Evolutionary conservation across 1,139 yeast genomes (phyloP), one percentile per base, ranked within the genome.

Genomic region (Saccharomyces hybrid): DNA sequence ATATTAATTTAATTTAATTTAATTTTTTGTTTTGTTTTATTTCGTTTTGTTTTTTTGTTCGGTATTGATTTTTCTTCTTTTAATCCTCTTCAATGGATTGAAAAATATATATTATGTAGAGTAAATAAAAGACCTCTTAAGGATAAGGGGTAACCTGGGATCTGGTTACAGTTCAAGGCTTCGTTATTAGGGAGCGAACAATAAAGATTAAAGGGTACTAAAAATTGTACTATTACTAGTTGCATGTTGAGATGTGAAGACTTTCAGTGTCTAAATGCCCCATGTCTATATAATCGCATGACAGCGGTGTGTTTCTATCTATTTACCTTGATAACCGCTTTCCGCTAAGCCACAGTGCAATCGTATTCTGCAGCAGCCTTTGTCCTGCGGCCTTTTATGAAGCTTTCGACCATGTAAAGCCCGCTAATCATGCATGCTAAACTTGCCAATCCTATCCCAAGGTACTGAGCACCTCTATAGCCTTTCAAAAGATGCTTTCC

Each of bases 401-500:
- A 29, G 13, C 48, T 48, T 29, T 50, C 54, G 9, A 54, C 28
- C 55, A 54, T 51, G 38, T 47, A 53, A 11, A 42, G 31, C 6
- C 53, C 56, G 47, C 61, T 58, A 11, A 55, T 56, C 8, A 57
- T 13, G 5, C 56, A 55, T 11, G 58, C 61, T 42, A 59, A 28
- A 26, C 53, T 31, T 9, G 71, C 69, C 7, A 67, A 54, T 0
- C 71, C 73, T 28, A 66, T 57, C 5, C 69, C 71, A 4, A 67
- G 64, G 56, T 77, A 76, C 41, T 75, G 57, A 0, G 79, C 81
- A 6, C 74, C 74, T 58, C 82, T 70, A 57, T 79, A 78, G n/a
- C 71, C 64, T 32, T 67, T 55, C 46, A 79, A 59, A 1, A 61
- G 23, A 26, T 67, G 65, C 7, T 64, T 57, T 3, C 68, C 63